Conservation (phyloP, 2,329 filamentous ascomycete genomes). For the Aspergillus sp. region DNA sequence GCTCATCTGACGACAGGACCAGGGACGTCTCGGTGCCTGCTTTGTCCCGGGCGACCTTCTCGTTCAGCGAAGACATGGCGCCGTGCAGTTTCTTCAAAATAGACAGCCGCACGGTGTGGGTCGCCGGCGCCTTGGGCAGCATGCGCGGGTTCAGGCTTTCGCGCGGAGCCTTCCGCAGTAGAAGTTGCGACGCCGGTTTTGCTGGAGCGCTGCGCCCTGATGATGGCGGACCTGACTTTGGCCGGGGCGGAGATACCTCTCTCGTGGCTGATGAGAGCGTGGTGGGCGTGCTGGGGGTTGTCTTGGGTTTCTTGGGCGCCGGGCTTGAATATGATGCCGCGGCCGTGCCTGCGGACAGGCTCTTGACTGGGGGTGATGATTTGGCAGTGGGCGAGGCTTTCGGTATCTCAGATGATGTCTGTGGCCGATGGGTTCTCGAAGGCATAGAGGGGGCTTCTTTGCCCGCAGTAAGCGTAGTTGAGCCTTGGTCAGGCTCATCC, state of each 20-base stretch:
- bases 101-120: slow-evolving; percentile 40
- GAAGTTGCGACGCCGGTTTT: slow-evolving; percentile 11
- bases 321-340: neutral
- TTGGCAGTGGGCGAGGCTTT: neutral
- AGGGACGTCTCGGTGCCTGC: slow-evolving; percentile 31
- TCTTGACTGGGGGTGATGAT: neutral
- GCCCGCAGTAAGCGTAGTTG: slow-evolving; percentile 5
- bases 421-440: neutral
- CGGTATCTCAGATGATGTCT: neutral
- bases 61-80: slow-evolving; percentile 43
- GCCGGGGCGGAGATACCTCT: slow-evolving; percentile 30
- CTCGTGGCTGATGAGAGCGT: slow-evolving; percentile 23
- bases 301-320: slow-evolving; percentile 6
- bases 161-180: slow-evolving; percentile 33
- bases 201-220: neutral
- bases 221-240: slow-evolving; percentile 11
- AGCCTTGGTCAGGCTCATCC: slow-evolving; percentile 17
- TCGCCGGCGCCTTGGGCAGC: slow-evolving; percentile 43
- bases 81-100: slow-evolving; percentile 46
- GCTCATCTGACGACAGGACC: slow-evolving; percentile 42
- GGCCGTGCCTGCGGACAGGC: neutral
- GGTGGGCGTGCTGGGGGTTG: slow-evolving; percentile 10
- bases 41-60: slow-evolving; percentile 33
- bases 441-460: slow-evolving; percentile 4
- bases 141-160: slow-evolving; percentile 48